Conservation (phyloP, 2,329 filamentous ascomycete species). For the Zymoseptoria crescenta region DNA sequence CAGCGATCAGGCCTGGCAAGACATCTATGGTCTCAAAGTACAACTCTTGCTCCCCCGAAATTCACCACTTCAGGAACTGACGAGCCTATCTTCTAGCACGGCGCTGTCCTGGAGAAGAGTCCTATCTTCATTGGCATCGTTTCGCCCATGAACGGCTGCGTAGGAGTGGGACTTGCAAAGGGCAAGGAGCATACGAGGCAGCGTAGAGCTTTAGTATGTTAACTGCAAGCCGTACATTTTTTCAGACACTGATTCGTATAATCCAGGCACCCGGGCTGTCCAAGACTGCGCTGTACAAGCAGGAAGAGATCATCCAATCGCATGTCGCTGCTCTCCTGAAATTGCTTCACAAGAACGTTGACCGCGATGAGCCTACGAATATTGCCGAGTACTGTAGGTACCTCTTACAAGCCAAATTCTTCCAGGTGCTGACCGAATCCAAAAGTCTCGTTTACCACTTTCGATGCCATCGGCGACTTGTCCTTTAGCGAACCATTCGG, state of each 20-base stretch:
- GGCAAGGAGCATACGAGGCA: constrained; percentile 7
- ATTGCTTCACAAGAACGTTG: background rate
- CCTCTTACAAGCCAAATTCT: background rate
- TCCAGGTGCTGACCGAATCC: background rate
- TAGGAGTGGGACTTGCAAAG: constrained; percentile 6
- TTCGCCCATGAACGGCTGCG: constrained; percentile 5
- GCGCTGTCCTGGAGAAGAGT: constrained; percentile 8
- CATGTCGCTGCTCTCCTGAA: constrained; percentile 1
- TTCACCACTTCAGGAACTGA: too few species aligned
- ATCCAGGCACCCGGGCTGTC: constrained; percentile 1
- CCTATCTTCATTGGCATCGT: constrained; percentile 9
- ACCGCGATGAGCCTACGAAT: background rate
- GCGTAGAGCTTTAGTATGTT: background rate
- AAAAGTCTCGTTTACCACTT: background rate
- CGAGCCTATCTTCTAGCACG: background rate
- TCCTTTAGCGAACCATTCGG: constrained; percentile 4
- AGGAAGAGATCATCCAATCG: constrained; percentile 3
- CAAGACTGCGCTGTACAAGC: constrained; percentile 4
- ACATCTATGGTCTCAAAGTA: constrained; percentile 6
- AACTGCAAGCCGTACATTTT: background rate
- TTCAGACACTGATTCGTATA: background rate
- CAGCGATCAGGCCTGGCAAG: constrained; percentile 1
- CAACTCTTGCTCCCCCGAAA: too few species aligned
- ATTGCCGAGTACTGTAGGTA: constrained; percentile 5
- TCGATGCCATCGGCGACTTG: constrained; percentile 6